Evolutionary conservation across 306 rosid genomes (phyloP).

Genomic region (Canavalia ensiformis): DNA sequence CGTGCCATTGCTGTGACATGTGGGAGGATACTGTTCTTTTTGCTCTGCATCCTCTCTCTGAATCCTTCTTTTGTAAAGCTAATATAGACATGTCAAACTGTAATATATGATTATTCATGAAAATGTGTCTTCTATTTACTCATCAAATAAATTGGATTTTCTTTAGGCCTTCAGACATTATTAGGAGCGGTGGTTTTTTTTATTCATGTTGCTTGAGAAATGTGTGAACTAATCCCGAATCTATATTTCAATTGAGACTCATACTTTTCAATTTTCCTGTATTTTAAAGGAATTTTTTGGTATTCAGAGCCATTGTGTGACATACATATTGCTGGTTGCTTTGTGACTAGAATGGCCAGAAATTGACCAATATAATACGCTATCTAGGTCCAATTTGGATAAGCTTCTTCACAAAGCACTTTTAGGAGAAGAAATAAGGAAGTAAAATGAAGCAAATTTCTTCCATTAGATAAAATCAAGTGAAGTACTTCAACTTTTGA

Average conservation of each 20-base stretch:
- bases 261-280: background rate
- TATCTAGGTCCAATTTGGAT: no score
- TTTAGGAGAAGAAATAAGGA: no score
- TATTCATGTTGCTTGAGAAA: background rate
- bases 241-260: background rate
- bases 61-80: background rate
- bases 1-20: background rate
- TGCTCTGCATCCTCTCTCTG: background rate
- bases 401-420: no score
- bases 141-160: background rate
- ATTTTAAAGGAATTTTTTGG: background rate
- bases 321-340: background rate
- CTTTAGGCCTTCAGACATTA: background rate
- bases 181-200: background rate
- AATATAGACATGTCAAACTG: background rate
- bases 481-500: no score
- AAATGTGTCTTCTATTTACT: no score
- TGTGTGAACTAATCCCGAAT: background rate
- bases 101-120: background rate
- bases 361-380: background rate
- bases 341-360: background rate
- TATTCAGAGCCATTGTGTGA: background rate
- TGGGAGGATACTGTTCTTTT: background rate
- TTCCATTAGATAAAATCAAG: no score
- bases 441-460: no score